Conservation (phyloP, 352 stramenopile species). For the Globisporangium cystogenes region DNA sequence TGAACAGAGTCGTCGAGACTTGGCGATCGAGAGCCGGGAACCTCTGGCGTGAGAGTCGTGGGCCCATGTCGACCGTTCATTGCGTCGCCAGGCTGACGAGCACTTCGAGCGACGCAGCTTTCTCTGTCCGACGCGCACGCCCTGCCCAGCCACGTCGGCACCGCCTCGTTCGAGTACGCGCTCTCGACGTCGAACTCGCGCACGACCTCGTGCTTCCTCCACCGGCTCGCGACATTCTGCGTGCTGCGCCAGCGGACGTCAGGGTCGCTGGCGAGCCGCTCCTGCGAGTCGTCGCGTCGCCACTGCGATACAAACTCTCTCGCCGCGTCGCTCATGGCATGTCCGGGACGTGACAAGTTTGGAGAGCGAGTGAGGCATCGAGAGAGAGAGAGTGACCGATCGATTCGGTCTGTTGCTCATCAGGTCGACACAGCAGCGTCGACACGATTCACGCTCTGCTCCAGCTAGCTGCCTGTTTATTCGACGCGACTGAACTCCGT, state of each 20-base stretch:
- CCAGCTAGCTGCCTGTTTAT: constrained; percentile 11
- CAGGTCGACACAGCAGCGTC: no score
- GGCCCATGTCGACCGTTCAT: constrained; percentile 4
- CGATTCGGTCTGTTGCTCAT: no score
- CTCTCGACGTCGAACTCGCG: constrained; percentile 10
- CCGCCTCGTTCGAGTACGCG: constrained; percentile 11
- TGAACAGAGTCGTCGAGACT: not conserved
- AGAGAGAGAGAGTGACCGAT: no score
- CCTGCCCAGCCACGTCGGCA: constrained; percentile 7
- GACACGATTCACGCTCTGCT: no score
- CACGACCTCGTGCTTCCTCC: constrained; percentile 11
- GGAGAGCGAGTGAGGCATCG: no score
- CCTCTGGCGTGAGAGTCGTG: not conserved
- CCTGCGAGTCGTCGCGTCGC: constrained; percentile 11
- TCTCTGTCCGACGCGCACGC: constrained; percentile 6
- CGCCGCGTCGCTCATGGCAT: not conserved
- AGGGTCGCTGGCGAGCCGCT: not conserved
- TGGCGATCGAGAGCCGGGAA: not conserved
- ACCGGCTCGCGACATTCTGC: constrained; percentile 18
- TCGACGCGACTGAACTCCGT: constrained; percentile 85
- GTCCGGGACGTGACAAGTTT: no score
- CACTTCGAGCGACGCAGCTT: not conserved
- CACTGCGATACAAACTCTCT: constrained; percentile 26
- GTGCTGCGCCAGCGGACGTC: constrained; percentile 17
- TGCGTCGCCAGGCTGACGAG: constrained; percentile 9